Base-by-base conservation (phyloP, 306 rosid species). In the Glycine soja region DNA sequence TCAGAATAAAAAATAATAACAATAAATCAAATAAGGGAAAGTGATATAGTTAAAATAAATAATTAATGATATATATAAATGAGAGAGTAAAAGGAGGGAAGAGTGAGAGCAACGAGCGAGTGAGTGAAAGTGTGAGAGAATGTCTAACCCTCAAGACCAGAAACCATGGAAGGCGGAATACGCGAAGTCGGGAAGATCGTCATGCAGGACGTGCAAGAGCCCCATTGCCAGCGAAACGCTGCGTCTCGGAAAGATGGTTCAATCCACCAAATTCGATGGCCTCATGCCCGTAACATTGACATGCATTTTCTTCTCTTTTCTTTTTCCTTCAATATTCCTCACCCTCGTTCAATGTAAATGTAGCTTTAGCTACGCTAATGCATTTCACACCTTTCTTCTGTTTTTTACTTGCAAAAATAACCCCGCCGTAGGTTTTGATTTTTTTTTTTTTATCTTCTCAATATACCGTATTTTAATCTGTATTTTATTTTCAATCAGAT, bases 231-330 rank as follows among this genome's bases (percentile, higher is more conserved):
- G 82, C 82, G 99, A 95, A 77, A 57, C 18, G 1, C 88, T 95
- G 54, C 99, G 99, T 70, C 90, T 95, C 32, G 99, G 99, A 79
- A 95, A 93, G 83, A 95, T 95, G 97, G 98, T 95, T 8, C 93
- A 91, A 74, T 90, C 98, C 84, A 76, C 88, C 79, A 94, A 93
- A 83, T 93, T 95, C 87, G 99, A 95, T 53, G 99, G 99, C 80
- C 79, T 93, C 80, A 91, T 95, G 97, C 97, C 99, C 13, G 98
- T 94, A 85, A 36, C 51, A 4, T 12, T 9, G 7, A 24, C 56
- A 32, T 24, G 30, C 57, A 7, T 3, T 68, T 36, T 36, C 5
- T 36, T 36, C 40, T 36, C 5, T 36, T 36, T 36, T 36, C 40
- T 36, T n/a, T 43, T 53, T 24, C 30, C 30, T 24, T 7, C 16